Evolutionary conservation across 345 rosid species (phyloP).

Genomic region (Fremontodendron californicum): DNA sequence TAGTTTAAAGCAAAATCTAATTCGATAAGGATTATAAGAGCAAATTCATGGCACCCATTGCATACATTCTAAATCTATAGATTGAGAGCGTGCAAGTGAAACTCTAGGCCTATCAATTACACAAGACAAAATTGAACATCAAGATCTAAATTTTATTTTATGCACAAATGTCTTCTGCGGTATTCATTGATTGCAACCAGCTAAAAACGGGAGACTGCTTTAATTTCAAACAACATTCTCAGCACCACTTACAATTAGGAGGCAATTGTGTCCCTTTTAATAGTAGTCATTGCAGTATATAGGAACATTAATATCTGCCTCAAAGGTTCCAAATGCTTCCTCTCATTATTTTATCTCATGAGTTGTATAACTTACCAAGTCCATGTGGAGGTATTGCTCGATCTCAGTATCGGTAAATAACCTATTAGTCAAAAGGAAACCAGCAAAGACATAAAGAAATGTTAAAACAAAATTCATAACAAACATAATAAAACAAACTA

Average conservation of each 20-base stretch:
- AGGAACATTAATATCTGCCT: background rate
- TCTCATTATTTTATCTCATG: background rate
- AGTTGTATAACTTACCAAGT: conserved; percentile 53
- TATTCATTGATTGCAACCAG: background rate
- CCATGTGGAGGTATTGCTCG: conserved; percentile 63
- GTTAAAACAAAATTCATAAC: background rate
- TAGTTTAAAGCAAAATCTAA: background rate
- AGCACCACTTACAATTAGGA: background rate
- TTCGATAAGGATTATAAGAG: background rate
- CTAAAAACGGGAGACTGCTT: background rate
- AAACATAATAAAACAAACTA: background rate
- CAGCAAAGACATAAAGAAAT: background rate
- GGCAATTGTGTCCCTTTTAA: background rate
- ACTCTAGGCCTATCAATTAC: background rate
- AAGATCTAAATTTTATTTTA: background rate
- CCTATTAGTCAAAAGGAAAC: conserved; percentile 30
- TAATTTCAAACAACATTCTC: background rate
- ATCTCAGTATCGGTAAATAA: conserved; percentile 48
- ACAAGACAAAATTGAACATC: background rate
- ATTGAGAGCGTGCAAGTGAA: background rate
- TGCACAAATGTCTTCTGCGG: background rate
- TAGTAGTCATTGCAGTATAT: background rate
- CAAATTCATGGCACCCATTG: background rate
- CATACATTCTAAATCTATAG: background rate
- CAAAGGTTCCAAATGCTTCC: background rate